Evolutionary conservation across 139 green algal species (phyloP).

Genomic region (Micractinium sp.): DNA sequence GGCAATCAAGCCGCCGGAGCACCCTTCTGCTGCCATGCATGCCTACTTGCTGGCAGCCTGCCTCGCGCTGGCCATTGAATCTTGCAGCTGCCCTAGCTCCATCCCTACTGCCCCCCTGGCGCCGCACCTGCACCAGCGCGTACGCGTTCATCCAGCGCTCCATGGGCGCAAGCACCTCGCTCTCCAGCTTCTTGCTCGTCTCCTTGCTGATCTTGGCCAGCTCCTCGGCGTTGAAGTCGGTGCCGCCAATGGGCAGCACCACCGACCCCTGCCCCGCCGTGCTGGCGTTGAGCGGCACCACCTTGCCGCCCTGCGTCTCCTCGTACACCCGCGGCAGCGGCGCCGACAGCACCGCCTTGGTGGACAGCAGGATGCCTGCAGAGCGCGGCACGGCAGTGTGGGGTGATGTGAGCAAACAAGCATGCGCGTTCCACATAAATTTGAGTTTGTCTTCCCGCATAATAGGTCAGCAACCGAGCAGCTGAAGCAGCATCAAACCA

Average conservation of each 20-base stretch:
- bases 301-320: slow-evolving; percentile 70
- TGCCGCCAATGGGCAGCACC: slow-evolving; percentile 67
- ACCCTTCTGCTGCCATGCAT: neutral
- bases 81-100: neutral
- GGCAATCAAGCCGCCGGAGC: neutral
- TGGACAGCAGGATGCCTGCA: slow-evolving; percentile 59
- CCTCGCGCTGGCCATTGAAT: neutral
- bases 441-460: too few species aligned
- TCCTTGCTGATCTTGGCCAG: slow-evolving; percentile 71
- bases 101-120: neutral
- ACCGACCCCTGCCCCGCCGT: slow-evolving; percentile 16
- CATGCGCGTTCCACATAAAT: too few species aligned
- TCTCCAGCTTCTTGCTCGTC: slow-evolving; percentile 72
- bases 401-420: neutral
- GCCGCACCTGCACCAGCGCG: slow-evolving; percentile 53
- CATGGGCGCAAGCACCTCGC: slow-evolving; percentile 84
- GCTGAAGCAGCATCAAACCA: neutral
- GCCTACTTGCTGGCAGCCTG: neutral
- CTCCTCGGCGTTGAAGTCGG: slow-evolving; percentile 71
- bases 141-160: slow-evolving; percentile 80
- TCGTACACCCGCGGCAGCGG: slow-evolving; percentile 84
- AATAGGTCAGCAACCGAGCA: neutral
- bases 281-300: slow-evolving; percentile 59
- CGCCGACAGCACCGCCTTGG: slow-evolving; percentile 66
- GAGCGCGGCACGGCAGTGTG: neutral